phyloP scores from a whole-genome alignment of 2,329 filamentous ascomycete species.

The Cercospora berteroae region DNA sequence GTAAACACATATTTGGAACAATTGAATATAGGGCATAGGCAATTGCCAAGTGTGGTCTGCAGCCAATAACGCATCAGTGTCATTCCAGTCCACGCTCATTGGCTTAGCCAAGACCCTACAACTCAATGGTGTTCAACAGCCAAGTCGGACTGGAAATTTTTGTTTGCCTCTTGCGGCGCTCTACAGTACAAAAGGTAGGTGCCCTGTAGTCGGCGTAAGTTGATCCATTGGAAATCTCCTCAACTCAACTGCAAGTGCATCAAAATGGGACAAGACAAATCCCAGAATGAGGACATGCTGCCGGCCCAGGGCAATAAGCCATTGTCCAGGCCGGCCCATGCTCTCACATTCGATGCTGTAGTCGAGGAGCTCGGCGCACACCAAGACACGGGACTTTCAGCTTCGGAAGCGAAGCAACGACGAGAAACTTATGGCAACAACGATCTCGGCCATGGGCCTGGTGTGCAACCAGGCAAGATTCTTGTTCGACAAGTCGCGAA shows the following conservation, averaged over 20 bases:
- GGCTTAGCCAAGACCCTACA: background rate
- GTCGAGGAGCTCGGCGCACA: conserved; percentile 60
- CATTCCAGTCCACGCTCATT: background rate
- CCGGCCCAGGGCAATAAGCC: conserved; percentile 43
- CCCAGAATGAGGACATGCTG: background rate
- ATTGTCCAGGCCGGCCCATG: conserved; percentile 62
- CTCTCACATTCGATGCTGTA: conserved; percentile 53
- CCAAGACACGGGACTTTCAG: conserved; percentile 64
- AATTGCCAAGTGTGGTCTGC: background rate
- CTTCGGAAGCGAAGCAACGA: conserved; percentile 59
- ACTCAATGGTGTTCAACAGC: background rate
- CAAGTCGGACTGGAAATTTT: background rate
- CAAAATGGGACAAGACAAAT: background rate
- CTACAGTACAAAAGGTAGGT: background rate
- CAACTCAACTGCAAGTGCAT: background rate
- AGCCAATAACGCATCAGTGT: conserved; percentile 1
- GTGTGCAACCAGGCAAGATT: conserved; percentile 68
- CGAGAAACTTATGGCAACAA: conserved; percentile 63
- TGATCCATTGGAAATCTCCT: background rate
- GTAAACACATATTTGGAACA: background rate
- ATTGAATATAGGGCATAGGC: background rate
- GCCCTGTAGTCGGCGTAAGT: background rate
- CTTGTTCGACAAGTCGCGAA: conserved; percentile 70
- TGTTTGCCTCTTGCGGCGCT: background rate
- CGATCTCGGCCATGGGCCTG: conserved; percentile 68